Conservation (phyloP, 2,329 filamentous ascomycete species). For the Grosmannia huntii region DNA sequence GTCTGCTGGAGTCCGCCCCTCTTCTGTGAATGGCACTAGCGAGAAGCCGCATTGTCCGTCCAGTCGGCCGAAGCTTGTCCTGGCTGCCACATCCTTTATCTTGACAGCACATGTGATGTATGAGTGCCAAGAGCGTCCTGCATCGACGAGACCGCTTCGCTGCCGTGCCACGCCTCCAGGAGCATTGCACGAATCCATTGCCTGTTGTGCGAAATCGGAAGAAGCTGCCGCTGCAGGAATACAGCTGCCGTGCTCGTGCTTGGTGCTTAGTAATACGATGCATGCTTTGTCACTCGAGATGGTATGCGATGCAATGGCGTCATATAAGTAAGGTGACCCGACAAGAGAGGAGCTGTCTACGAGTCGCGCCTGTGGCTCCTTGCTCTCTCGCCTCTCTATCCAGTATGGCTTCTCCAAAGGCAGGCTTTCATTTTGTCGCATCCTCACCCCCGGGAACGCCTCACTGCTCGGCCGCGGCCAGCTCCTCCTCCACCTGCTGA, state of each 20-base stretch:
- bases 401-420: not conserved
- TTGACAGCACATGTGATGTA: not conserved
- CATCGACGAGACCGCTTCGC: not conserved
- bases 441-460: not conserved
- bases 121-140: not conserved
- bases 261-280: not conserved
- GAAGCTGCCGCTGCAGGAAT: not conserved
- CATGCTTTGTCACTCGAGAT: not conserved
- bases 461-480: slow-evolving; percentile 16
- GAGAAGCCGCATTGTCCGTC: not conserved
- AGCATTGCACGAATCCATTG: not conserved
- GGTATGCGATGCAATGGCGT: not conserved
- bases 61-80: not conserved
- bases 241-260: no score
- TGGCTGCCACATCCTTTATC: not conserved
- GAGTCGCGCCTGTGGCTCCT: no score
- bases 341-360: no score
- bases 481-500: slow-evolving; percentile 56
- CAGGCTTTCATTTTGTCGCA: not conserved
- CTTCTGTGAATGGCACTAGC: not conserved
- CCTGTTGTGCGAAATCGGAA: not conserved
- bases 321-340: not conserved
- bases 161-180: not conserved
- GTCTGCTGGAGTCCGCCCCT: not conserved
- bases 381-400: not conserved